Evolutionary conservation across 805 yeast species (phyloP).

Genomic region (Starmera dryadoides): DNA sequence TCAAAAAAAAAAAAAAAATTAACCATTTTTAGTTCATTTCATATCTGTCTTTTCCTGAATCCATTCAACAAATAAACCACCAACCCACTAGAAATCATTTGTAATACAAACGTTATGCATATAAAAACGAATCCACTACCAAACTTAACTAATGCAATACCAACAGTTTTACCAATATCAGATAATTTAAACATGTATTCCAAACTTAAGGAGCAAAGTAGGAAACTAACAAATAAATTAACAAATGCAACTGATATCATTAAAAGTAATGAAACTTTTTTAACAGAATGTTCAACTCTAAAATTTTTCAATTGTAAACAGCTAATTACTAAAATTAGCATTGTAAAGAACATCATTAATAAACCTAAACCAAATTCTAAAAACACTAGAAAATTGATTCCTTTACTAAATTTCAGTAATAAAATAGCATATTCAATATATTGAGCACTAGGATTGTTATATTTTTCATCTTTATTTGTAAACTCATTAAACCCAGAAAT

Average conservation of each 20-base stretch:
- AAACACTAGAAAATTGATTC: slow-evolving; percentile 13
- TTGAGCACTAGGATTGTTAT: slow-evolving; percentile 2
- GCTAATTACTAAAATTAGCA: slow-evolving; percentile 3
- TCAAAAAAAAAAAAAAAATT: too few species aligned
- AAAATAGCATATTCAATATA: slow-evolving; percentile 19
- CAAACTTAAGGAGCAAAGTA: slow-evolving; percentile 17
- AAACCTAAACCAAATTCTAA: slow-evolving; percentile 6
- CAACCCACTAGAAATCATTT: slow-evolving; percentile 1
- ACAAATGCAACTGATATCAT: slow-evolving; percentile 10
- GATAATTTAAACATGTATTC: slow-evolving; percentile 15
- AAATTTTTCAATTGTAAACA: background rate
- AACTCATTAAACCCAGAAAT: slow-evolving; percentile 21
- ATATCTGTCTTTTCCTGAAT: slow-evolving; percentile 10
- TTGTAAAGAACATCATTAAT: background rate
- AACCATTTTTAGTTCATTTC: background rate
- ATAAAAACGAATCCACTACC: slow-evolving; percentile 14
- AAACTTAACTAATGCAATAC: slow-evolving; percentile 17
- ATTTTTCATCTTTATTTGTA: slow-evolving; percentile 10
- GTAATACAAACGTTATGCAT: slow-evolving; percentile 12
- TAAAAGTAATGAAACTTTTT: slow-evolving; percentile 4
- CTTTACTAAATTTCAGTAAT: slow-evolving; percentile 19
- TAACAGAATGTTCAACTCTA: background rate
- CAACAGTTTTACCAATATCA: slow-evolving; percentile 11
- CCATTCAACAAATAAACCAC: slow-evolving; percentile 14
- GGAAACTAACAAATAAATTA: slow-evolving; percentile 7